Conservation (phyloP, 768 basidiomycete genomes). For the Phallus indusiatus region DNA sequence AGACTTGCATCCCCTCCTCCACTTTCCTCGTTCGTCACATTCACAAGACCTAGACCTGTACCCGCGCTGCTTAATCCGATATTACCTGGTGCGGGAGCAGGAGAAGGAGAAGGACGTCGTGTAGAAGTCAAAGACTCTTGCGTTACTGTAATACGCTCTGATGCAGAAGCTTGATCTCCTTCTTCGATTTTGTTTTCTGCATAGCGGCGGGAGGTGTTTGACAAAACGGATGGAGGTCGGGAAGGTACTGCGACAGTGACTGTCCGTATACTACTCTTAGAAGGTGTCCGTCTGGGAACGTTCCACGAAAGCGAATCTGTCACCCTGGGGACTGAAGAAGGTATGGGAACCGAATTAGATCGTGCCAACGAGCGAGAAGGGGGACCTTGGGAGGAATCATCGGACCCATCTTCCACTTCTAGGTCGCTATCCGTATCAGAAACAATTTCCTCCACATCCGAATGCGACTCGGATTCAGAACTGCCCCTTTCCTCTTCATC, state of each 20-base stretch:
- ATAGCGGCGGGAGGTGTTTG: background rate
- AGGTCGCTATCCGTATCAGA: background rate
- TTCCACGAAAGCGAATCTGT: background rate
- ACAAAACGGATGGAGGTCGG: background rate
- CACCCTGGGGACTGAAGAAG: background rate
- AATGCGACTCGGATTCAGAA: background rate
- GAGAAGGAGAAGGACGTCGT: background rate
- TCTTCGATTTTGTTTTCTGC: background rate
- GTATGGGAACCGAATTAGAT: background rate
- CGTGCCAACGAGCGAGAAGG: background rate
- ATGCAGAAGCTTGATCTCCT: background rate
- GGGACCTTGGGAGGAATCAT: background rate
- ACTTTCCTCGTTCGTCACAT: background rate
- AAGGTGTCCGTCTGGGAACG: constrained; percentile 18
- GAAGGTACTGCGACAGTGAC: constrained; percentile 26
- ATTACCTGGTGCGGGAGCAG: background rate
- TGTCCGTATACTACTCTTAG: constrained; percentile 62
- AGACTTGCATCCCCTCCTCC: background rate
- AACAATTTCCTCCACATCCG: background rate
- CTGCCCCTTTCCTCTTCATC: background rate
- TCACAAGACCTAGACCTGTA: background rate
- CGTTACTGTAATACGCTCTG: background rate
- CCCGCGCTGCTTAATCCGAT: background rate
- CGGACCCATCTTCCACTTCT: background rate
- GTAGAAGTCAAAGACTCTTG: background rate